Evolutionary conservation across 2,329 filamentous ascomycete genomes (phyloP).

Genomic region (Aspergillus bombycis): DNA sequence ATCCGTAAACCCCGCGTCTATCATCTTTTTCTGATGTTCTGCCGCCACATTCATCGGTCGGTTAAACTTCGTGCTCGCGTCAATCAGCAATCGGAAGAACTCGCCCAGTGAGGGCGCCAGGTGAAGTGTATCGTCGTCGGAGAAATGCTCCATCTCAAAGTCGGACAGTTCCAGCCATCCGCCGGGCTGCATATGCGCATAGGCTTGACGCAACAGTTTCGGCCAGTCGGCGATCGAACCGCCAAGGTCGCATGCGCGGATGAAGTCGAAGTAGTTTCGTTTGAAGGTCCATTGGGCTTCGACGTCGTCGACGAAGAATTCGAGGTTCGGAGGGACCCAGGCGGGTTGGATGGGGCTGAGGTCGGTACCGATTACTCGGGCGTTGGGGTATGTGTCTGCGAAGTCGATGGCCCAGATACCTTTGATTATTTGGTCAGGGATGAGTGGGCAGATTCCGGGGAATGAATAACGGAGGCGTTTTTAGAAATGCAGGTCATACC

Average conservation of each 20-base stretch:
- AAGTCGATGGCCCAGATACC: slow-evolving; percentile 1
- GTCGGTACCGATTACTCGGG: not conserved
- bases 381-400: not conserved
- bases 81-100: not conserved
- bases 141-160: not conserved
- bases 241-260: not conserved
- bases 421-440: not conserved
- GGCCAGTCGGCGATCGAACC: not conserved
- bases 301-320: not conserved
- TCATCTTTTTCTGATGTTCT: not conserved
- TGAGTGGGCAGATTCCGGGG: fast-evolving
- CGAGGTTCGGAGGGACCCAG: not conserved
- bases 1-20: not conserved
- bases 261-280: not conserved
- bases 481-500: not conserved
- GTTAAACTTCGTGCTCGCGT: not conserved
- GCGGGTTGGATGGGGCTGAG: not conserved
- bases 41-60: not conserved
- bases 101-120: not conserved
- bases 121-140: not conserved
- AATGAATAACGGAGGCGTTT: not conserved
- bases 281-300: not conserved
- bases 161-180: not conserved
- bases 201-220: not conserved
- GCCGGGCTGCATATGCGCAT: not conserved